A percentile compares a stretch with the other conserved stretches of the same genome.
These are phyloP conservation scores for Rhododendron mucronatum DNA, from an alignment of 148 eudicot species.

Conservation along the genomic window DNA sequence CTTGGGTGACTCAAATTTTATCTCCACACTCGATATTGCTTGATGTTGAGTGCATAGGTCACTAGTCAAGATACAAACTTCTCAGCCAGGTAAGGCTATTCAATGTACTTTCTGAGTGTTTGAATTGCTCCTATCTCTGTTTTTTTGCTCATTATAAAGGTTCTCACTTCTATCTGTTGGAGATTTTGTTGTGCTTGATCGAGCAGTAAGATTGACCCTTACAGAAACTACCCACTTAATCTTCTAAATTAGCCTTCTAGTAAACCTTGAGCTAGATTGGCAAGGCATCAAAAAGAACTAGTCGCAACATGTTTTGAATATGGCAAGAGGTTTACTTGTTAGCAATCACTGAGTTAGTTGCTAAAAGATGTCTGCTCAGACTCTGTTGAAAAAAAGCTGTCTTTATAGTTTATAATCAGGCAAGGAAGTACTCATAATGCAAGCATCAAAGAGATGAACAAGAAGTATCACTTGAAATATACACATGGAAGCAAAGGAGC, in stretches of 20 bases:
- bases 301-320: background rate
- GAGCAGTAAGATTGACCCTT: background rate
- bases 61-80: background rate
- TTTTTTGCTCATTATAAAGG: background rate
- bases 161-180: background rate
- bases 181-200: background rate
- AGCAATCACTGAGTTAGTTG: background rate
- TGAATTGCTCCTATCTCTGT: background rate
- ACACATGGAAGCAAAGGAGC: conserved; percentile 4
- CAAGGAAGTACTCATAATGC: background rate
- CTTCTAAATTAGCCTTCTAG: background rate
- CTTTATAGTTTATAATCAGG: background rate
- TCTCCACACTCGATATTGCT: background rate
- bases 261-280: background rate
- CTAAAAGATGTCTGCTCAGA: background rate
- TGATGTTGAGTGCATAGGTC: background rate
- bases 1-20: background rate
- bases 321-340: background rate
- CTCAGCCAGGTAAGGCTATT: background rate
- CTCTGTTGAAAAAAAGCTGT: background rate
- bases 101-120: background rate
- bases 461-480: background rate
- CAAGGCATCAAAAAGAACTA: background rate
- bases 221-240: background rate
- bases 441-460: background rate